Evolutionary conservation across 108 stramenopile genomes (phyloP), one percentile per base, ranked within the genome.

Genomic region (Nitzschia inconspicua): DNA sequence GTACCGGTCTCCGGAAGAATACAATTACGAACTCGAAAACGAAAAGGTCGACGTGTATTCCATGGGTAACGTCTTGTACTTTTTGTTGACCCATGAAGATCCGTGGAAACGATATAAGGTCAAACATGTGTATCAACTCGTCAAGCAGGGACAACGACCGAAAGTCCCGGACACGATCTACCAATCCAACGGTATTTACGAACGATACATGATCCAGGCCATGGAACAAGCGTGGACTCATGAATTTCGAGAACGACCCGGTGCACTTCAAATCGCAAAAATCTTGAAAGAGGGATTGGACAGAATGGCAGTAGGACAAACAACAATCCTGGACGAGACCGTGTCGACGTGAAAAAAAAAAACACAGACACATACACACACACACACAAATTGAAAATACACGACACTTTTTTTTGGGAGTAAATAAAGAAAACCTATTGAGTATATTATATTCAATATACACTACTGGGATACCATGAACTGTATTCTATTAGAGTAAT

Each of bases 31-130:
- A 37, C 16, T 37, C 23, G 74, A 88, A 72, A 78, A 70, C 3
- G 86, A 88, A 72, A 88, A 79, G 72, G 56, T 84, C 0, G 86
- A 88, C 53, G 69, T 88, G 2, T 88, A 72, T 57, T 76, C 73
- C 26, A 49, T 88, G 65, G 86, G 86, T 11, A 84, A 84, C 60
- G 79, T 84, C 16, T 65, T 88, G 26, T 82, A 79, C 44, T 68
- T 73, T 18, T 46, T 88, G 6, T 32, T 88, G 0, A 77, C 70
- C 46, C 65, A 75, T 31, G 29, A 42, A 34, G 47, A 71, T 50
- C 79, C 80, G 39, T 85, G 76, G 63, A 66, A 79, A 44, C 51
- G 51, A 14, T n/a, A 28, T 3, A 44, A 36, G 52, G 31, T 32
- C 47, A 62, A 76, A 63, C 31, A 78, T 57, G 19, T 71, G 3